Percentiles rank a stretch among this genome's conserved stretches.
Evolutionary conservation across 352 stramenopile genomes (phyloP).

Genomic region (Phytopythium vexans): DNA sequence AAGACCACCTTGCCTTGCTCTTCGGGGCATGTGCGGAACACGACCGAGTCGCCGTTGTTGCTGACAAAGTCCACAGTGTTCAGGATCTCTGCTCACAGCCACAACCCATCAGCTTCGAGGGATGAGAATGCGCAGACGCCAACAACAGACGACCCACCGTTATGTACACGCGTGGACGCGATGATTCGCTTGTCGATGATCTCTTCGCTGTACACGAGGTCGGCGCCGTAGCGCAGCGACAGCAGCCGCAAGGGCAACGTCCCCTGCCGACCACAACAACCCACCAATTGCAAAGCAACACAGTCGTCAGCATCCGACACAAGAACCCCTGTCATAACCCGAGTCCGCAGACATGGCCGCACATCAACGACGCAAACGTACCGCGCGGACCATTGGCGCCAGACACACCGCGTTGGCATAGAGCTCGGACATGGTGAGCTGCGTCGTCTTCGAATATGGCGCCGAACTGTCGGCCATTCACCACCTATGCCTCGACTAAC

Average conservation of each 20-base stretch:
- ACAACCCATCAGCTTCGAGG: background rate
- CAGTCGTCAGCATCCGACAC: constrained; percentile 4
- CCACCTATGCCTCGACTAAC: no score
- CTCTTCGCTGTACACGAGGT: constrained; percentile 94
- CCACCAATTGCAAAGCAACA: background rate
- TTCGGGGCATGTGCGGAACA: constrained; percentile 86
- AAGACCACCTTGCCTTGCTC: constrained; percentile 85
- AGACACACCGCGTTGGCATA: constrained; percentile 78
- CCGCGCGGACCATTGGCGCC: constrained; percentile 94
- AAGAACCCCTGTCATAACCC: no score
- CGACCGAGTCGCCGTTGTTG: constrained; percentile 77
- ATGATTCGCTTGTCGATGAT: constrained; percentile 94
- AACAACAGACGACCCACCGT: constrained; percentile 36
- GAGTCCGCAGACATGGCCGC: background rate
- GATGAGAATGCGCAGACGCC: background rate
- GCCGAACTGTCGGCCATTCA: no score
- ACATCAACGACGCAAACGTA: constrained; percentile 27
- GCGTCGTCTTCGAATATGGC: no score
- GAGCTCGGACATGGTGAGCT: constrained; percentile 40
- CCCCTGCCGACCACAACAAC: constrained; percentile 34
- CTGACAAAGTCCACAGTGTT: constrained; percentile 90
- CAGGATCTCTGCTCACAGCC: constrained; percentile 38
- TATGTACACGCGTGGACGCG: constrained; percentile 76
- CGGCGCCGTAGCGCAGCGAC: constrained; percentile 89
- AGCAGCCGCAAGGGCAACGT: constrained; percentile 91